These are phyloP conservation scores for Neonectria magnoliae DNA, from an alignment of 2,329 filamentous ascomycete genomes.

Conservation along the genomic window DNA sequence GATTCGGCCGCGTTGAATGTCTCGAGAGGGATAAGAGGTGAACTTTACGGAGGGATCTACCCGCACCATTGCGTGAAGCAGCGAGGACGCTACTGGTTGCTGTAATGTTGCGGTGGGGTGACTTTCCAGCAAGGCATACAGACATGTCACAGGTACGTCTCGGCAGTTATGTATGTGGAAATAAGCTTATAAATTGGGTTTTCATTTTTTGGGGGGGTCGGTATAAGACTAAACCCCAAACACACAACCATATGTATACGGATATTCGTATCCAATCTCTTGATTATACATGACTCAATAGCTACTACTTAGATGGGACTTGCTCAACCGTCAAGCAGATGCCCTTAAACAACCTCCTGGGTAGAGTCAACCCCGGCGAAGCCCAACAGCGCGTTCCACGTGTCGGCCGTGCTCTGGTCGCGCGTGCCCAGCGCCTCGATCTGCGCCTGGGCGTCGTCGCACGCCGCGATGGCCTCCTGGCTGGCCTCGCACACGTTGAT, in stretches of 20 bases:
- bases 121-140: not conserved
- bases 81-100: too few species aligned
- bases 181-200: not conserved
- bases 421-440: conserved; percentile 60
- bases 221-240: not conserved
- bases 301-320: not conserved
- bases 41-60: not conserved
- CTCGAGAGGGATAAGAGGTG: not conserved
- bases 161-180: not conserved
- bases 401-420: conserved; percentile 59
- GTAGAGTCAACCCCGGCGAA: conserved; percentile 44
- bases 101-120: not conserved
- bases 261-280: not conserved
- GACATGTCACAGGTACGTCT: not conserved
- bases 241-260: not conserved
- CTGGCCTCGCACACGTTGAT: conserved; percentile 73
- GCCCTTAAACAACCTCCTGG: conserved; percentile 28
- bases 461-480: conserved; percentile 65
- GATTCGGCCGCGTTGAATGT: not conserved
- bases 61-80: not conserved
- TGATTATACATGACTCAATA: not conserved
- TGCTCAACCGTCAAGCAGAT: not conserved
- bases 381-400: conserved; percentile 56
- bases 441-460: conserved; percentile 61
- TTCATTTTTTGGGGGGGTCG: not conserved